Base-by-base conservation (phyloP, 2,329 filamentous ascomycete species). In the Achaetomium macrosporum region DNA sequence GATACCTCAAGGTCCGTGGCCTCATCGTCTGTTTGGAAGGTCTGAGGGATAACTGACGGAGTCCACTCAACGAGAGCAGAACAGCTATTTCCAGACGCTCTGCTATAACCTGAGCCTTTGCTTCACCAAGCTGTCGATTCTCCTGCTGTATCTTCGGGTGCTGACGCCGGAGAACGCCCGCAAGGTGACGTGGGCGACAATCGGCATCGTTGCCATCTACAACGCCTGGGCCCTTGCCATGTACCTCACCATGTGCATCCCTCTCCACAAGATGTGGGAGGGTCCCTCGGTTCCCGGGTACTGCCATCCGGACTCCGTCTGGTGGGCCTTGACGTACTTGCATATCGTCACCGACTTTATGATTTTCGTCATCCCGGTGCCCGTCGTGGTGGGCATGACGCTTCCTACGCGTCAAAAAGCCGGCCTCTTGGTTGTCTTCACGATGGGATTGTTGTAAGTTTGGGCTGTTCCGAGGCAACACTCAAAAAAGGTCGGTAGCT, bases 111-210 rank as follows among this genome's bases (percentile, higher is more conserved):
- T 54, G n/a, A 61, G 57, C 10, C 41, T 65, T 9, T 54, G 43
- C 19, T 50, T 59, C 31, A 59, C 61, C 12, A 65, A 65, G 35
- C 19, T 63, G 41, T 64, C 61, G 7, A 63, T 65, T 20, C 49
- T 65, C 17, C 46, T 64, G 5, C 52, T 65, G 2, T 65, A 65
- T 42, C 52, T 64, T 2, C 59, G 62, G 8, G 58, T 64, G 16
- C 31, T 65, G 11, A 61, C 61, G 5, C 56, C 61, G 42, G 47
- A 58, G 2, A 61, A 61, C 49, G 57, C 60, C 19, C 61, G 61
- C 36, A 59, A 54, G 29, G 55, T 57, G 5, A 55, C 58, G 1
- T 57, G 57, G 40, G 47, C 44, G 0, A 42, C 52, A 2, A 29
- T 64, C 33, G 47, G 10, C n/a, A 16, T 63, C 39, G 61, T 64